Evolutionary conservation across 2,329 filamentous ascomycete species (phyloP), one percentile per base, ranked within the genome.

Genomic region (Colletotrichum viniferum): DNA sequence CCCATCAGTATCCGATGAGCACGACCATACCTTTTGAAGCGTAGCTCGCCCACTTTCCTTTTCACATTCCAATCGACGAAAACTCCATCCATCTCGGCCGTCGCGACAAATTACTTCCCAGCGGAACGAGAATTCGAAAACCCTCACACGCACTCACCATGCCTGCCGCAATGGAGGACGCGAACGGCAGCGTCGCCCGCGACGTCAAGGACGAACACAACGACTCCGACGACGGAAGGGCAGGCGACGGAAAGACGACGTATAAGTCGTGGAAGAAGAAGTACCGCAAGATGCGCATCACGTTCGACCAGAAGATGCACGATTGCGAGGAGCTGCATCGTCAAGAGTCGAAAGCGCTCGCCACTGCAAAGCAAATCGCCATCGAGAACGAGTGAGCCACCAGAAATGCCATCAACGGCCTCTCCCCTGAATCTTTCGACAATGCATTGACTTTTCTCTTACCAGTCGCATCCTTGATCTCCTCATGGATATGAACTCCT

Each of bases 331-430:
- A 93, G 70, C 89, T 97, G 76, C 97, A 97, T 85, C 92, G 92
- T 80, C 90, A 94, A 70, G 96, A 97, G 84, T 94, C 95, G 83
- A 93, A 94, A 84, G 94, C 96, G 43, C 92, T 94, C 76, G 92
- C 93, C 78, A 94, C 95, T 5, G 94, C 95, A 26, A 96, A 95
- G 83, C 91, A 96, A 68, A 90, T 99, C 76, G 94, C 95, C 72
- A 92, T 97, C 80, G 94, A 98, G 86, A 98, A 98, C 80, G 96
- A 98, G 96, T 98, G 90, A 81, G 93, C 85, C 72, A n/a, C 76
- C 71, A 66, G 74, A 78, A 65, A 68, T 78, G 56, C 78, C 77
- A 71, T 74, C 30, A 18, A 13, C 10, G 24, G 38, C 24, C 21
- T 21, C 16, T 21, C 9, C 9, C 21, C n/a, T 21, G 13, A 18